Evolutionary conservation across 371 early-diverging fungal species (phyloP), one percentile per base, ranked within the genome.

Genomic region (Zychaea mexicana): DNA sequence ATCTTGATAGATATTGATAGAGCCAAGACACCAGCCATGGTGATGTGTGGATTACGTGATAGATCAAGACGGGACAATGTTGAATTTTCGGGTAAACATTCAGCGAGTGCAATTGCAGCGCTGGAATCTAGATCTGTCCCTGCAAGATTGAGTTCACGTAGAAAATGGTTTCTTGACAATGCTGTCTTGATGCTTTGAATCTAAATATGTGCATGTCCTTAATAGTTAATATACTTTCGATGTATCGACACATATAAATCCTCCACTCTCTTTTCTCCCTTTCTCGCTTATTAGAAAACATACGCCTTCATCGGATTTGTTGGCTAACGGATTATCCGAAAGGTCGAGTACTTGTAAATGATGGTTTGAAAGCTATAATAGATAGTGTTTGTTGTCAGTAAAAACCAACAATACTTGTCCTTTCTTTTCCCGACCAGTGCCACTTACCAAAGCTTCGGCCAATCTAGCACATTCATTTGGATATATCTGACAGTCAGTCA

Each of bases 21-120:
- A 2, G 93, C 94, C 82, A 94, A 84, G 12, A 91, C 76, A 24
- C 94, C 94, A 0, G 92, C 93, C 76, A 89, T 79, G 46, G 88
- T 88, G 55, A 94, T 88, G 9, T 78, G 72, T 0, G 90, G 88
- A 72, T 94, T 94, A 28, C 82, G 78, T 4, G 92, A 87, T 38
- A 94, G 71, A 66, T 94, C 92, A 61, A 94, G 77, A 60, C 89
- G 83, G 36, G 78, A 71, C 24, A 94, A 73, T 28, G 79, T 62
- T 8, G 70, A 71, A 19, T 88, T 90, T 57, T 92, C 90, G 2
- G 94, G 92, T 61, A 94, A 69, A 46, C 85, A 78, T 74, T 94
- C 94, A 9, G 94, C 93, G 24, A 94, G 69, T 3, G 89, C 85
- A 54, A 94, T 92, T 8, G 92, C 89, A 4, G 85, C 81, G 60